A percentile compares a stretch with the other conserved stretches of the same genome.
Conservation (phyloP, 2,329 filamentous ascomycete genomes). For the Colletotrichum kahawae region DNA sequence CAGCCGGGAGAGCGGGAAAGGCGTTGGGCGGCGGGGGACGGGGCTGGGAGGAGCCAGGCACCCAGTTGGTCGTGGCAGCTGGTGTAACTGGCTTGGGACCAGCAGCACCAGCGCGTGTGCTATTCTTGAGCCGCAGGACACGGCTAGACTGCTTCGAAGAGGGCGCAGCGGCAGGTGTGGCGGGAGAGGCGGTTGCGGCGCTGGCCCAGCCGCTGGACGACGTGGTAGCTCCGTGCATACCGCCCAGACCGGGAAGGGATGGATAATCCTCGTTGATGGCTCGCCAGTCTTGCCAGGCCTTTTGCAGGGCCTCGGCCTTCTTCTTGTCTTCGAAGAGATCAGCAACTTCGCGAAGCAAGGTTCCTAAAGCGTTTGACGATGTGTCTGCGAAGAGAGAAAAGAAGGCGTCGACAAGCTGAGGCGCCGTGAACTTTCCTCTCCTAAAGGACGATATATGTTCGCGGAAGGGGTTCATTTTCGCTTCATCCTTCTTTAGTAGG, state of each 20-base stretch:
- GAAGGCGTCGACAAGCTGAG: slow-evolving; percentile 83
- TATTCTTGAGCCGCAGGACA: slow-evolving; percentile 65
- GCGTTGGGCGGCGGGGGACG: slow-evolving; percentile 36
- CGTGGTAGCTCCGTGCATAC: slow-evolving; percentile 67
- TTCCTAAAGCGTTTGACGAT: slow-evolving; percentile 80
- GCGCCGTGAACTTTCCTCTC: slow-evolving; percentile 69
- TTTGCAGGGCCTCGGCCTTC: slow-evolving; percentile 76
- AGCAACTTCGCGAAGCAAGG: slow-evolving; percentile 87
- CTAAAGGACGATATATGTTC: slow-evolving; percentile 80
- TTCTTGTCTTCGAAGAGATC: slow-evolving; percentile 86
- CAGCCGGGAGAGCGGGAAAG: slow-evolving; percentile 49
- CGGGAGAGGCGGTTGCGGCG: slow-evolving; percentile 64
- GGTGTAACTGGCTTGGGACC: slow-evolving; percentile 28
- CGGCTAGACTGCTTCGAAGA: slow-evolving; percentile 56
- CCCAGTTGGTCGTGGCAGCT: slow-evolving; percentile 27
- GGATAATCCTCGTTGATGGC: slow-evolving; percentile 97
- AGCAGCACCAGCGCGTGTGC: slow-evolving; percentile 48
- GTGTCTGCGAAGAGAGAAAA: slow-evolving; percentile 84
- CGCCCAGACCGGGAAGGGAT: slow-evolving; percentile 77
- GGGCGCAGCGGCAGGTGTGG: slow-evolving; percentile 40
- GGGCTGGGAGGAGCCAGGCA: slow-evolving; percentile 10
- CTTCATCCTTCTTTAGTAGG: slow-evolving; percentile 77
- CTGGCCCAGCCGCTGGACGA: slow-evolving; percentile 63
- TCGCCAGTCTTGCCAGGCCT: slow-evolving; percentile 94
- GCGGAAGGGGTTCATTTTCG: slow-evolving; percentile 81